Conservation (phyloP, 2,329 filamentous ascomycete genomes). For the Cordyceps sp. region DNA sequence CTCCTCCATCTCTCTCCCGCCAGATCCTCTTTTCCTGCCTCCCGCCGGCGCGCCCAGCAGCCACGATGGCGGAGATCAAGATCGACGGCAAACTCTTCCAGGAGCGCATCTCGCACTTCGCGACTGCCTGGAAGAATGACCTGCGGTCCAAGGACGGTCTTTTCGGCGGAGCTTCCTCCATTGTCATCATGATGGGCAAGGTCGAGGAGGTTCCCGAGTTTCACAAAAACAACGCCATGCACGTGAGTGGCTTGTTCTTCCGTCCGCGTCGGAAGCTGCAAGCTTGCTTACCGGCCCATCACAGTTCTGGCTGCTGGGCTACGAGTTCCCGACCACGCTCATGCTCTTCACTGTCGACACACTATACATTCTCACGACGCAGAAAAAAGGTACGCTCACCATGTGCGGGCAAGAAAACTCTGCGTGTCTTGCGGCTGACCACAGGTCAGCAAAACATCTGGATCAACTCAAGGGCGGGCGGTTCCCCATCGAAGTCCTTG, state of each 20-base stretch:
- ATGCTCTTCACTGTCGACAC: conserved; percentile 82
- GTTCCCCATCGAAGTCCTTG: conserved; percentile 78
- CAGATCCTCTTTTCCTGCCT: conserved; percentile 7
- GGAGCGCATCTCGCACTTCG: conserved; percentile 74
- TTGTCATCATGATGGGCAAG: conserved; percentile 87
- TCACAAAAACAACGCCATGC: conserved; percentile 91
- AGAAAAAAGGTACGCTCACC: conserved; percentile 69
- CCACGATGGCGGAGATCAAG: conserved; percentile 64
- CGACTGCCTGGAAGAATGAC: conserved; percentile 90
- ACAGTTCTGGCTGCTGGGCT: conserved; percentile 95
- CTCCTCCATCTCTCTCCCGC: conserved; percentile 3
- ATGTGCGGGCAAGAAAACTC: background rate
- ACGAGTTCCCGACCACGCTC: conserved; percentile 93
- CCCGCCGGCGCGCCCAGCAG: conserved; percentile 15
- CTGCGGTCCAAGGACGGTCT: conserved; percentile 72
- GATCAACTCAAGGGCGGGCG: conserved; percentile 85
- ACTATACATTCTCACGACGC: conserved; percentile 84
- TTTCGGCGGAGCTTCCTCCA: conserved; percentile 74
- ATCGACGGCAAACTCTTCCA: conserved; percentile 92
- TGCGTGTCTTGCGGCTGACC: conserved; percentile 11
- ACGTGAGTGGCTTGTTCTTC: conserved; percentile 39
- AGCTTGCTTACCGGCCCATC: conserved; percentile 1
- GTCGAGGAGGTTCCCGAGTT: conserved; percentile 76
- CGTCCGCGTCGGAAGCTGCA: background rate
- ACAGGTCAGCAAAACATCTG: conserved; percentile 62